phyloP scores from a whole-genome alignment of 768 basidiomycete genomes.

The Trametes sanguinea region DNA sequence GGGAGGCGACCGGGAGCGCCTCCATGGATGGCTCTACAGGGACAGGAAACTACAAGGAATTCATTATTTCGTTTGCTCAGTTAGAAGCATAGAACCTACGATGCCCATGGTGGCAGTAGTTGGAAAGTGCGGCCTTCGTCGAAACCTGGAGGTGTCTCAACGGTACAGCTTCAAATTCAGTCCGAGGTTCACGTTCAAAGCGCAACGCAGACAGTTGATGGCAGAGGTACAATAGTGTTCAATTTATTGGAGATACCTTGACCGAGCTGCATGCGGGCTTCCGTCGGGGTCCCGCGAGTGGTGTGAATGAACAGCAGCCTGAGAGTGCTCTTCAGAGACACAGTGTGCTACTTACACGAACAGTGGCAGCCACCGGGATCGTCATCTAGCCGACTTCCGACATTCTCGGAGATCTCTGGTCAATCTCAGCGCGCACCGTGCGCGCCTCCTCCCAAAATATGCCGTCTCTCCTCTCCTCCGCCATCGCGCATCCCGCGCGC shows the following conservation, averaged over 20 bases:
- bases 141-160: too few relatives aligned
- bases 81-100: not conserved
- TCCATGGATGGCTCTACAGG: slow-evolving; percentile 31
- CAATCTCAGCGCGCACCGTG: not conserved
- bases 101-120: not conserved
- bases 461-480: slow-evolving; percentile 27
- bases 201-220: too few relatives aligned
- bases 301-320: too few relatives aligned
- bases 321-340: too few relatives aligned
- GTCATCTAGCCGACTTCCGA: not conserved
- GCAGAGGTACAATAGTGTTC: too few relatives aligned
- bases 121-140: not conserved
- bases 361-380: not conserved
- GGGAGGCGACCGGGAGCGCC: slow-evolving; percentile 22
- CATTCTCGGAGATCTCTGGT: slow-evolving; percentile 2
- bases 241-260: too few relatives aligned
- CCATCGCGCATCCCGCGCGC: slow-evolving; percentile 22
- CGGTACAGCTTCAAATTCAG: too few relatives aligned
- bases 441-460: slow-evolving; percentile 10
- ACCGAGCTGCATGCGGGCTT: too few relatives aligned
- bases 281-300: too few relatives aligned
- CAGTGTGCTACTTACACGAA: too few relatives aligned
- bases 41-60: slow-evolving; percentile 21
- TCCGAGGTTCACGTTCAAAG: too few relatives aligned
- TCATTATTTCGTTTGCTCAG: too few relatives aligned